These are phyloP conservation scores for Pichia sp. DNA, from an alignment of 1,139 yeast species.

Conservation along the genomic window DNA sequence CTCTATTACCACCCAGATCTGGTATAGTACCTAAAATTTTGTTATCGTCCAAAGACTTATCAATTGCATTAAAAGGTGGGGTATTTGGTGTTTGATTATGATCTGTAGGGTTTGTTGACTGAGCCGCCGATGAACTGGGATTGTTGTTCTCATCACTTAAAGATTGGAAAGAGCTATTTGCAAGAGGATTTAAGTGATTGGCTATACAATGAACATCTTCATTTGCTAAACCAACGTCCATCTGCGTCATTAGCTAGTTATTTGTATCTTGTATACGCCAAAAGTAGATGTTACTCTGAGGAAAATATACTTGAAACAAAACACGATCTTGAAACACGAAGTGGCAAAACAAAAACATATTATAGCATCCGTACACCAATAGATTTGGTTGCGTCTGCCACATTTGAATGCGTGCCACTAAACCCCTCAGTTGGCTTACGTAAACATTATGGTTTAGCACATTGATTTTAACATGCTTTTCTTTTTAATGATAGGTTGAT, in stretches of 20 bases:
- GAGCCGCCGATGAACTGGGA: slow-evolving; percentile 3
- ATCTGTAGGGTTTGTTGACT: background rate
- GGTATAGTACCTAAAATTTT: background rate
- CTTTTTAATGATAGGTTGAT: background rate
- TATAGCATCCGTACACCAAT: background rate
- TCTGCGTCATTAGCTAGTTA: background rate
- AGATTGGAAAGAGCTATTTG: slow-evolving; percentile 8
- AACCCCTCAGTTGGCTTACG: background rate
- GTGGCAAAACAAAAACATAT: background rate
- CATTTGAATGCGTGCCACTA: background rate
- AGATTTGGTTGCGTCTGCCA: background rate
- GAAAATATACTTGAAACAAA: background rate
- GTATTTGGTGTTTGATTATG: background rate
- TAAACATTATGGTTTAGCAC: background rate
- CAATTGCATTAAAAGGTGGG: background rate
- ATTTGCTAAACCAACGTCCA: background rate
- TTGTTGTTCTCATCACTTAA: background rate
- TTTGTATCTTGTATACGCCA: background rate
- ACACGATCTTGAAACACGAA: background rate
- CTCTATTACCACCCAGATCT: background rate
- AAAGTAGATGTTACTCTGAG: background rate
- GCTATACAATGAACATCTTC: background rate
- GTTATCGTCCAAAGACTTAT: background rate
- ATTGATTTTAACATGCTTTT: background rate
- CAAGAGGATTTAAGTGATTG: background rate